Percentiles rank a stretch among this genome's conserved stretches.
Conservation (phyloP, 495 filamentous ascomycete genomes). For the Annulohypoxylon maeteangense region DNA sequence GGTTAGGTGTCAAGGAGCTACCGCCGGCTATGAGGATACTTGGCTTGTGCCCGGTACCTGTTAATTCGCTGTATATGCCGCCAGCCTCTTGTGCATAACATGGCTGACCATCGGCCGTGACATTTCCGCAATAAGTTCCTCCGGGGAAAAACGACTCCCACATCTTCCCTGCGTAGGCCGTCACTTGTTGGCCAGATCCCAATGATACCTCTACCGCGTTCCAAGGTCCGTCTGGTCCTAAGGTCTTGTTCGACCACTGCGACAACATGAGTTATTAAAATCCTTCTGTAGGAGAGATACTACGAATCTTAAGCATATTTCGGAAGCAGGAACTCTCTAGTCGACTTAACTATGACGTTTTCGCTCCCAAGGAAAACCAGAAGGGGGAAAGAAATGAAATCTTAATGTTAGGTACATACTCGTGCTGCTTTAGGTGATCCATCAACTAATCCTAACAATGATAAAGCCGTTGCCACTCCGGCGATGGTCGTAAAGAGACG, state of each 20-base stretch:
- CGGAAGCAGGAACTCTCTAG: too few relatives aligned
- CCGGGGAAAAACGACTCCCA: slow-evolving; percentile 31
- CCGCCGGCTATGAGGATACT: background rate
- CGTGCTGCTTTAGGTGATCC: slow-evolving; percentile 12
- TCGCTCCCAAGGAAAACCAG: too few relatives aligned
- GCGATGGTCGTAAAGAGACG: background rate
- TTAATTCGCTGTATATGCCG: slow-evolving; percentile 18
- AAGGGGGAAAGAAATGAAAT: too few relatives aligned
- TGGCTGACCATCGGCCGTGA: slow-evolving; percentile 9
- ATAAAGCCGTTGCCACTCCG: slow-evolving; percentile 5
- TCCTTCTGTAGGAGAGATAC: too few relatives aligned
- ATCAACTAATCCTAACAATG: background rate
- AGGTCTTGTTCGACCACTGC: slow-evolving; percentile 30
- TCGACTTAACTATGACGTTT: too few relatives aligned
- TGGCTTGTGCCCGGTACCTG: slow-evolving; percentile 6
- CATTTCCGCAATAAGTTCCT: slow-evolving; percentile 20
- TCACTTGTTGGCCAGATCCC: slow-evolving; percentile 18
- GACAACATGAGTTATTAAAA: too few relatives aligned
- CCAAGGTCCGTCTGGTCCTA: slow-evolving; percentile 33
- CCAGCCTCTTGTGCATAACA: slow-evolving; percentile 29
- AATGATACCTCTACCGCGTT: slow-evolving; percentile 19
- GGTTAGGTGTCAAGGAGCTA: background rate
- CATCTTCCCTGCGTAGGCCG: slow-evolving; percentile 28
- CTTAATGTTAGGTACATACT: too few relatives aligned
- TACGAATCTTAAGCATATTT: too few relatives aligned